Base-by-base conservation (phyloP, 345 rosid species). In the Schrenkiella parvula region DNA sequence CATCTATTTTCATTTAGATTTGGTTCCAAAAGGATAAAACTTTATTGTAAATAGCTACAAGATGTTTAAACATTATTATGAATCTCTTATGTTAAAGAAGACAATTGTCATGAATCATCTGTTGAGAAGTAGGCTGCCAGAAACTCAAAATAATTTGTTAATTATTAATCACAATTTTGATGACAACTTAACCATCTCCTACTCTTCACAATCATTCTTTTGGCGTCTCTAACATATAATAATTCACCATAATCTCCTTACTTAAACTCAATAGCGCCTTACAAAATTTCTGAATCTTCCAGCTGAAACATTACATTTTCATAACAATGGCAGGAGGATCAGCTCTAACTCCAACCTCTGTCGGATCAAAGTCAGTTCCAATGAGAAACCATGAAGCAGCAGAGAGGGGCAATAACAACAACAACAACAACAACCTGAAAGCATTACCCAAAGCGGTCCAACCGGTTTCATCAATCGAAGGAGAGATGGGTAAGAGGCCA, bases 111-210 rank as follows among this genome's bases (percentile, higher is more conserved):
- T 84, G 92, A 87, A 39, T 37, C 74, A 76, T 79, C 85, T 64
- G 95, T 76, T 89, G 73, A 79, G 74, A 78, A 73, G 81, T 89
- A 79, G 90, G 95, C 82, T 75, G 81, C 64, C 77, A 34, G 43
- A 84, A 58, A 68, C 15, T 1, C 35, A 23, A 41, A 59, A 50
- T 26, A 37, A 64, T 39, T 54, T 60, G 63, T 69, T 32, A 71
- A 72, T 9, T 66, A 57, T 59, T 70, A 78, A 78, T 71, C 77
- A 70, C 8, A 64, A 79, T 72, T 74, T 85, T 80, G 89, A 83
- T 86, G 38, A 73, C 71, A 58, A 92, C 98, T 88, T 90, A 90
- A 85, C 73, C 75, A 72, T 81, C 91, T 87, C 89, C 98, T 90
- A 89, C 86, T 71, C 80, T 71, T 32, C 64, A 76, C 72, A 74